Evolutionary conservation across 1,139 yeast genomes (phyloP).

Genomic region (Pichia kudriavzevii): DNA sequence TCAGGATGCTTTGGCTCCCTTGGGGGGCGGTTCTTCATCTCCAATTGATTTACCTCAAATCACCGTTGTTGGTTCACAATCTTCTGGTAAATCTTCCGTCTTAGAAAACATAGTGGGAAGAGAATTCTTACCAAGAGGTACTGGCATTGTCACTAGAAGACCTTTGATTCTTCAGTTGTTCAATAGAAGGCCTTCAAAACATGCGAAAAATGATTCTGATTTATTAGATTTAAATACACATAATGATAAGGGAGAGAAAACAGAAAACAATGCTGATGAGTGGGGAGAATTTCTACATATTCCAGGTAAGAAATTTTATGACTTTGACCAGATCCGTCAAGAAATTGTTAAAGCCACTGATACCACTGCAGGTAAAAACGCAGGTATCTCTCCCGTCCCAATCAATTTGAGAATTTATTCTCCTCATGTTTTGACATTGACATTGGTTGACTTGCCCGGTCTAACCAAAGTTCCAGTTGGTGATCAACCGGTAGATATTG

Average conservation of each 20-base stretch:
- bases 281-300: constrained; percentile 98
- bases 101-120: constrained; percentile 89
- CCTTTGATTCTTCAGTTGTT: constrained; percentile 69
- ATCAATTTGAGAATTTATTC: constrained; percentile 91
- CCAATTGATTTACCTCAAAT: constrained; percentile 93
- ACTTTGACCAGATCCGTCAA: constrained; percentile 83
- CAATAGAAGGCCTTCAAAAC: constrained; percentile 51
- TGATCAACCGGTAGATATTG: constrained; percentile 97
- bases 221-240: constrained; percentile 30
- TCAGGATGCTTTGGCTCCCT: constrained; percentile 89
- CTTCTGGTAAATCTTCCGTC: constrained; percentile 88
- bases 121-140: constrained; percentile 88
- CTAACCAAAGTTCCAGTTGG: constrained; percentile 99
- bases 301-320: constrained; percentile 80
- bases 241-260: constrained; percentile 39
- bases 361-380: constrained; percentile 84
- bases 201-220: constrained; percentile 25
- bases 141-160: constrained; percentile 90
- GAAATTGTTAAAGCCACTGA: constrained; percentile 95
- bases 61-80: constrained; percentile 94
- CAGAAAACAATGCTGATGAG: constrained; percentile 81
- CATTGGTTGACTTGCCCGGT: constrained; percentile 96
- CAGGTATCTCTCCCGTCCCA: constrained; percentile 88
- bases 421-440: constrained; percentile 90
- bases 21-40: constrained; percentile 78